phyloP scores from a whole-genome alignment of 2,329 filamentous ascomycete species.

The Exophiala oligosperma region DNA sequence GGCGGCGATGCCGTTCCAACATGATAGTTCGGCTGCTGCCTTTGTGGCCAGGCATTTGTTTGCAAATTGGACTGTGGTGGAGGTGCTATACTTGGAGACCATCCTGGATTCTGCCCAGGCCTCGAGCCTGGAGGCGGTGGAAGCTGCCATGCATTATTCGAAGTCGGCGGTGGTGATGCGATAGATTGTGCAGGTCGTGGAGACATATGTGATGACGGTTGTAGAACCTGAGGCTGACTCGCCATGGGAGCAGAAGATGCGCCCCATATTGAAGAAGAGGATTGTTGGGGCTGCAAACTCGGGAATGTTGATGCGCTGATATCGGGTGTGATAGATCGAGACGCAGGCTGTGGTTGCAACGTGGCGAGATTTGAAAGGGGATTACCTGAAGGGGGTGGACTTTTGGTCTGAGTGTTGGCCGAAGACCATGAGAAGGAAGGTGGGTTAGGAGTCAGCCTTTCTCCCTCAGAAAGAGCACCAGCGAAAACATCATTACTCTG shows the following conservation, averaged over 20 bases:
- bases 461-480: constrained; percentile 32
- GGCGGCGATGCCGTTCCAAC: constrained; percentile 20
- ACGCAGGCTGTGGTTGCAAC: constrained; percentile 29
- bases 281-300: constrained; percentile 43
- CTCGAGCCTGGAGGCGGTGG: constrained; percentile 18
- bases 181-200: constrained; percentile 3
- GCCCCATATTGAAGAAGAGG: constrained; percentile 35
- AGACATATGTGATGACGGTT: constrained; percentile 5
- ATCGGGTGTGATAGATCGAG: constrained; percentile 55
- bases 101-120: not conserved
- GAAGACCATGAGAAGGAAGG: constrained; percentile 49
- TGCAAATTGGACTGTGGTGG: constrained; percentile 32
- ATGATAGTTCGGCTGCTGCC: constrained; percentile 20
- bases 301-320: constrained; percentile 49
- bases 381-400: constrained; percentile 19
- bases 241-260: constrained; percentile 15
- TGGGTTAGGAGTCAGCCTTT: constrained; percentile 31
- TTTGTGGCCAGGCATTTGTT: constrained; percentile 9
- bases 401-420: constrained; percentile 24
- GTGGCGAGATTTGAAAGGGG: constrained; percentile 25
- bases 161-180: constrained; percentile 3
- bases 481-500: constrained; percentile 35
- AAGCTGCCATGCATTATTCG: constrained; percentile 21
- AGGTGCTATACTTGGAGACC: constrained; percentile 32
- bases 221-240: constrained; percentile 11